A percentile compares a stretch with the other conserved stretches of the same genome.
These are phyloP conservation scores for Gossypium ekmanianum DNA, from an alignment of 345 rosid genomes.

Conservation along the genomic window DNA sequence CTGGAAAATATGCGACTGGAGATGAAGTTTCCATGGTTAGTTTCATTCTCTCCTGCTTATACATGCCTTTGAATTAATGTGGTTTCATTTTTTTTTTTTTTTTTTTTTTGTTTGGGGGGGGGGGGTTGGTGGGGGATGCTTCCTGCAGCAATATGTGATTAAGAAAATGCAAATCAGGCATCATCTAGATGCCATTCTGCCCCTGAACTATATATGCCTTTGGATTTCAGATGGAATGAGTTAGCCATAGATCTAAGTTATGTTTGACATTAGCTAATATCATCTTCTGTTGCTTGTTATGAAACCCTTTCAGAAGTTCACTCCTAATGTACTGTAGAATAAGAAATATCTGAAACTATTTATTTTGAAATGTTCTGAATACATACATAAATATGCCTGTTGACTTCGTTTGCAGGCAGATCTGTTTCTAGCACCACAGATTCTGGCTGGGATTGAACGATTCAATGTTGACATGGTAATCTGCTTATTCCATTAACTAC, in stretches of 20 bases:
- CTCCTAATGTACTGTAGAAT: background rate
- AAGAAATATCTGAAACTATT: background rate
- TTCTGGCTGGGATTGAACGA: constrained; percentile 42
- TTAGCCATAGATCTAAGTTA: background rate
- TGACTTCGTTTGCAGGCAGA: constrained; percentile 60
- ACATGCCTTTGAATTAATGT: background rate
- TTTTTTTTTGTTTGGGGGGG: too few relatives aligned
- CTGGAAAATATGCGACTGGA: constrained; percentile 77
- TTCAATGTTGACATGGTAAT: constrained; percentile 75
- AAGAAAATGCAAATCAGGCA: background rate
- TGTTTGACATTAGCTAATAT: background rate
- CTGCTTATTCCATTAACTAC: background rate
- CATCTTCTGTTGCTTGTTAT: background rate
- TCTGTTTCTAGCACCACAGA: constrained; percentile 70
- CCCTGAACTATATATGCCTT: background rate
- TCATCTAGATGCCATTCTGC: background rate
- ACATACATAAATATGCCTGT: background rate
- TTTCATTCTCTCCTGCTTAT: constrained; percentile 1
- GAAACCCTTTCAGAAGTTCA: background rate
- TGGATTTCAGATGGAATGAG: background rate
- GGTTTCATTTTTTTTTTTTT: too few relatives aligned
- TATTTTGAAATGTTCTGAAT: background rate
- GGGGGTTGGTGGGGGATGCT: too few relatives aligned
- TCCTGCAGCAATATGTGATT: background rate
- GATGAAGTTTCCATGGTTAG: constrained; percentile 69